Evolutionary conservation across 148 eudicot species (phyloP), one percentile per base, ranked within the genome.

Genomic region (Camellia granthamiana): DNA sequence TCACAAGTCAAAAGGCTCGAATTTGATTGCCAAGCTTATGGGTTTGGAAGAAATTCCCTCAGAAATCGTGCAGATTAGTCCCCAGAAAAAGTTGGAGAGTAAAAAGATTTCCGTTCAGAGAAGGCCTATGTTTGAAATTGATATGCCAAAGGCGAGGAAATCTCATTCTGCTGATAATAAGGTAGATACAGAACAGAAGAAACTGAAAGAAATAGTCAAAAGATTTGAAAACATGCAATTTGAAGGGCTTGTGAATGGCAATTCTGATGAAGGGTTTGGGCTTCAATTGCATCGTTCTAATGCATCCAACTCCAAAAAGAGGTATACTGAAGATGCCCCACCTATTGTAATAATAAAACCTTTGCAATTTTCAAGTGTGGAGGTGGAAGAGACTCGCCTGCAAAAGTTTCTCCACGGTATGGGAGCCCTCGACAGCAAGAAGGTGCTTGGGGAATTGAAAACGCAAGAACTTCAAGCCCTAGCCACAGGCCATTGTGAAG

Each of bases 311-410:
- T 67, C 15, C 23, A 58, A 38, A 11, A 83, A 77, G 71, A 66
- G 60, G 44, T 42, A 68, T 43, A 16, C 52, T 69, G 85, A 83
- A 77, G 89, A 86, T 69, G 56, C 84, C 67, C 85, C 91, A 0
- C 95, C 95, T 30, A 90, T 93, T 76, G 98, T 90, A 69, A 44
- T 90, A 77, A 86, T 94, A 82, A 94, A 83, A 74, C 95, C 98
- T 68, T 46, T 81, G 70, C 63, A 71, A 42, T 70, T 76, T 77
- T 72, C 89, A 46, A 81, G 74, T 55, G 49, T 46, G 9, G 77
- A 81, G 47, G 51, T 64, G 3, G 89, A 85, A 55, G 71, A 81
- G 41, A 71, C 80, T 68, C 58, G 42, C 72, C 11, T 51, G 54
- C 79, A 83, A 12, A 85, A 66, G 62, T 79, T 59, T 13, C 19